A percentile compares a stretch with the other conserved stretches of the same genome.
These are phyloP conservation scores for Ascochyta viciae-villosae DNA, from an alignment of 2,329 filamentous ascomycete genomes.

Conservation along the genomic window DNA sequence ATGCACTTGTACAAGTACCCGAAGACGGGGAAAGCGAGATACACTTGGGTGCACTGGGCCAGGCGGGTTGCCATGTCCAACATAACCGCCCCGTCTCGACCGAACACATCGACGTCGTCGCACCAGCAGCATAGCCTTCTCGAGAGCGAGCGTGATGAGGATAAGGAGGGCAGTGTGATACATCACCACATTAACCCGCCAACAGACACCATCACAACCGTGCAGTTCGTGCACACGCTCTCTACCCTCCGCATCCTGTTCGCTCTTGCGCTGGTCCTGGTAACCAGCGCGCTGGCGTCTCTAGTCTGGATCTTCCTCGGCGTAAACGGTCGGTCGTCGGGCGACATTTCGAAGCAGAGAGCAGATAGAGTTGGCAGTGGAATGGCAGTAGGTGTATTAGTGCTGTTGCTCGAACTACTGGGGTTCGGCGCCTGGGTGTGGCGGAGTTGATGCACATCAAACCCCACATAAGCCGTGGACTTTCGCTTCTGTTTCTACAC, in stretches of 20 bases:
- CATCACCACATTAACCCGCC: neutral
- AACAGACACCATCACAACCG: slow-evolving; percentile 24
- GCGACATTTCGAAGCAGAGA: slow-evolving; percentile 14
- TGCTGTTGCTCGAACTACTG: slow-evolving; percentile 25
- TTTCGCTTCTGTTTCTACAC: neutral
- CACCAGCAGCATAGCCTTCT: neutral
- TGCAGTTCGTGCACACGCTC: slow-evolving; percentile 36
- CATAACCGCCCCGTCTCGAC: neutral
- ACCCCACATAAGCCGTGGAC: neutral
- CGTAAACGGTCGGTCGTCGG: slow-evolving; percentile 15
- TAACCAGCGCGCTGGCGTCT: slow-evolving; percentile 21
- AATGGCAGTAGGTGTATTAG: slow-evolving; percentile 28
- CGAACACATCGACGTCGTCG: neutral
- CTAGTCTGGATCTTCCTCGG: slow-evolving; percentile 35
- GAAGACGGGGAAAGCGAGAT: slow-evolving; percentile 43
- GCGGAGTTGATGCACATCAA: slow-evolving; percentile 9
- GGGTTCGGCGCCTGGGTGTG: slow-evolving; percentile 22
- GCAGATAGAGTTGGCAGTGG: slow-evolving; percentile 27
- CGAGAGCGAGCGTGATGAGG: slow-evolving; percentile 4
- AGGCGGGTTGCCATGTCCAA: slow-evolving; percentile 38
- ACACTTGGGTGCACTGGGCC: slow-evolving; percentile 55
- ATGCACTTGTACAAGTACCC: slow-evolving; percentile 46
- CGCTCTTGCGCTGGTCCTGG: slow-evolving; percentile 26
- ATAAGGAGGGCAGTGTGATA: slow-evolving; percentile 8
- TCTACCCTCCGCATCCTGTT: slow-evolving; percentile 23